Evolutionary conservation across 805 yeast species (phyloP), one percentile per base, ranked within the genome.

Genomic region (Ogataea neopini): DNA sequence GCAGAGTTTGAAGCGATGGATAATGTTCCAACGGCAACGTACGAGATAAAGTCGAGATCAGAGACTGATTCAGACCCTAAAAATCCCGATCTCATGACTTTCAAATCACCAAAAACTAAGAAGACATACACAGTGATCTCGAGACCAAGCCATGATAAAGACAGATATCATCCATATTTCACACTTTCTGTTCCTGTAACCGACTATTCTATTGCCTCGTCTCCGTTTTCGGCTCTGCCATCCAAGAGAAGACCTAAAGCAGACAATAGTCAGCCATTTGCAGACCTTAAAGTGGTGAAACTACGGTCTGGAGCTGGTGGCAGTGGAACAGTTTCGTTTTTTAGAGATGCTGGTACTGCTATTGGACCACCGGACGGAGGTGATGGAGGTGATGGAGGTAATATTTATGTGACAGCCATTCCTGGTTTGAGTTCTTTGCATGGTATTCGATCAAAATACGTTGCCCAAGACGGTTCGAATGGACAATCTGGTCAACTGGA

Each of bases 291-390:
- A 49, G 75, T 88, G 6, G 74, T 92, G 8, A 79, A 79, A 46
- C 70, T 89, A 7, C 63, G 69, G 3, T 81, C 96, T 22, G 99
- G 99, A 0, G 73, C 70, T 34, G 99, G 99, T 17, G 99, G 99
- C 1, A 75, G 84, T 62, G 99, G 99, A 6, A 74, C 79, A 26
- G 84, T 89, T 0, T 86, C 97, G 0, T 94, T 94, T 66, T 77
- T 84, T 49, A 73, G 97, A 54, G 98, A 89, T 56, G 87, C 96
- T 3, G 88, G 90, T 34, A 69, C 88, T 36, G 75, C 96, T 0
- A 75, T 77, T 15, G 99, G 99, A 0, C 98, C 99, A 0, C 96
- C 99, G 0, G 96, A 91, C 66, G 99, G 99, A n/a, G 99, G 99
- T 8, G 97, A 94, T 68, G 99, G 99, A 25, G 99, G 98, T 4